Evolutionary conservation across 257 asterid genomes (phyloP), one percentile per base, ranked within the genome.

Genomic region (Anisodus tanguticus): DNA sequence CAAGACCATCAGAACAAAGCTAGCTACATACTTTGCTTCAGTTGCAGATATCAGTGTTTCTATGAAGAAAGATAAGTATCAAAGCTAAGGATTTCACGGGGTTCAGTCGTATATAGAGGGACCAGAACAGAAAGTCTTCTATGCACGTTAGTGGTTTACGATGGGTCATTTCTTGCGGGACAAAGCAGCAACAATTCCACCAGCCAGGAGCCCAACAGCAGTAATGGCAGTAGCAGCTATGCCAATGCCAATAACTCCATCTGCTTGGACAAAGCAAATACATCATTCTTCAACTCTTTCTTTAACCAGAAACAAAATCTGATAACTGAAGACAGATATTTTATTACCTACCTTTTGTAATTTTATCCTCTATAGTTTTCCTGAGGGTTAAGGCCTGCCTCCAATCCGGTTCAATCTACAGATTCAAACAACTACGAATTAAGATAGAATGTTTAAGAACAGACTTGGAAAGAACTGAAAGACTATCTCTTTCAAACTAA

Each of bases 361-460:
- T 88, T 87, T 89, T 90, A 51, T 91, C 94, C 86, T 92, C 93
- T 69, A 92, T 85, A 12, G 97, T 86, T 85, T 91, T 89, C 89
- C 88, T 86, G 41, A 92, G 94, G 57, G 90, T 83, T 88, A 80
- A 82, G 17, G 94, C 97, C 85, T 92, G 94, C 86, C 94, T 90
- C 93, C 93, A 92, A 80, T 89, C 91, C 15, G 94, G 97, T 63
- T 80, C 91, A 78, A 88, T 87, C 95, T 91, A 89, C 54, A 82
- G 81, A 64, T 77, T 26, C 78, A 79, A 54, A 57, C 69, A 68
- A 16, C 58, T 53, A 8, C 53, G 26, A 49, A 55, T 47, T 49
- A 63, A 66, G 79, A 39, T 45, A 9, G 37, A 43, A 43, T 53
- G 31, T 51, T 53, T 4, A 53, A 53, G 59, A 77, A 77, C 26